Conservation (phyloP, 371 early-diverging fungal genomes). For the Zopfochytrium polystomum region DNA sequence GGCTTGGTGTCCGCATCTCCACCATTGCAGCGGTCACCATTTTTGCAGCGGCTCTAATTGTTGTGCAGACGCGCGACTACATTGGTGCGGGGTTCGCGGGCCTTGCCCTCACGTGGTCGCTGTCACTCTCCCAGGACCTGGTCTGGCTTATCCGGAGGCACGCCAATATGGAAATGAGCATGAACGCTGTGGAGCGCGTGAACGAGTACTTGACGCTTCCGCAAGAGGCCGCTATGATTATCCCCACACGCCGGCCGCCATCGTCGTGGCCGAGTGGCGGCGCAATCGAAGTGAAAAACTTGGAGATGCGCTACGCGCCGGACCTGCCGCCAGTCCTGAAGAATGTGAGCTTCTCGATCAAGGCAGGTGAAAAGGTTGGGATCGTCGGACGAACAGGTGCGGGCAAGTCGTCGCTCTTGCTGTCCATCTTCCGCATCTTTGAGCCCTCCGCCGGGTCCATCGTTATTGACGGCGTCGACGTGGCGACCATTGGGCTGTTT, state of each 20-base stretch:
- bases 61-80: constrained; percentile 49
- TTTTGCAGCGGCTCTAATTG: constrained; percentile 65
- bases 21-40: constrained; percentile 66
- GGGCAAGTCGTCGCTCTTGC: constrained; percentile 44
- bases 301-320: constrained; percentile 61
- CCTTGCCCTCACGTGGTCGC: constrained; percentile 72
- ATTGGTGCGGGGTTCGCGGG: constrained; percentile 75
- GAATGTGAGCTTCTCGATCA: constrained; percentile 32
- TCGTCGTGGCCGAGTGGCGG: constrained; percentile 54
- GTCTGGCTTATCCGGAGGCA: constrained; percentile 74
- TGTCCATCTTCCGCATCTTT: no score
- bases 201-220: constrained; percentile 67
- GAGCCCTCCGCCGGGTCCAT: no score
- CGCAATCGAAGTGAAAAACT: constrained; percentile 60
- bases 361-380: no score
- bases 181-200: constrained; percentile 81
- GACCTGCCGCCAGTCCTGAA: constrained; percentile 61
- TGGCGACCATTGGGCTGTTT: constrained; percentile 29
- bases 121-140: constrained; percentile 66
- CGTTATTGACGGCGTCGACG: constrained; percentile 37
- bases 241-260: constrained; percentile 36
- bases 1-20: constrained; percentile 83
- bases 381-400: constrained; percentile 26
- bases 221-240: constrained; percentile 65
- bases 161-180: constrained; percentile 80